A percentile compares a stretch with the other conserved stretches of the same genome.
phyloP scores from a whole-genome alignment of 441 rosid species.

The Populus tomentosa region DNA sequence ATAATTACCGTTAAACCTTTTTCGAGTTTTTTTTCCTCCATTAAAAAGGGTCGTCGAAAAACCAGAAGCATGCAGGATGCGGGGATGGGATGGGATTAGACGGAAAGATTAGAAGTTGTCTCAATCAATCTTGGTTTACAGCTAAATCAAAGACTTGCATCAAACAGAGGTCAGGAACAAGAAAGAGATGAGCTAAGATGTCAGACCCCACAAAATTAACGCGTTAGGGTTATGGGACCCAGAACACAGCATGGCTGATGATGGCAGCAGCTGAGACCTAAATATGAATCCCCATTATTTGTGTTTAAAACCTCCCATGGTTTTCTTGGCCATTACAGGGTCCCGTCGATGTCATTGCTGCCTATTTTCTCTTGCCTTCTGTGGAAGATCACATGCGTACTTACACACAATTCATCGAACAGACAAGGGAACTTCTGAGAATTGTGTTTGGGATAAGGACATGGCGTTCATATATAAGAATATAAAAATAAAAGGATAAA shows the following conservation, averaged over 20 bases:
- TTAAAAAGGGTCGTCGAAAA: not conserved
- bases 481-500: not conserved
- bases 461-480: not conserved
- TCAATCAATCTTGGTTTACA: not conserved
- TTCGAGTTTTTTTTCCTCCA: not conserved
- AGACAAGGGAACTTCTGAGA: not conserved
- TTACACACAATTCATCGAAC: conserved; percentile 24
- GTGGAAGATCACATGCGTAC: conserved; percentile 22
- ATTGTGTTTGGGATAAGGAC: conserved; percentile 1
- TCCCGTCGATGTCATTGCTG: not conserved
- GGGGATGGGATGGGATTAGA: not conserved
- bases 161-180: not conserved
- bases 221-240: conserved; percentile 41
- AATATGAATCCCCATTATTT: not conserved
- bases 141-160: not conserved
- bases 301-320: not conserved
- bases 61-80: not conserved
- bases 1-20: not conserved
- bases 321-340: conserved; percentile 2
- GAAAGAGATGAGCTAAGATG: not conserved
- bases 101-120: not conserved
- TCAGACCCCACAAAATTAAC: conserved; percentile 7
- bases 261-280: not conserved
- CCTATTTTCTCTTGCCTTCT: not conserved
- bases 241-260: conserved; percentile 29